Evolutionary conservation across 164 flowering plant genomes (phyloP), one percentile per base, ranked within the genome.

Genomic region (Platanus orientalis): DNA sequence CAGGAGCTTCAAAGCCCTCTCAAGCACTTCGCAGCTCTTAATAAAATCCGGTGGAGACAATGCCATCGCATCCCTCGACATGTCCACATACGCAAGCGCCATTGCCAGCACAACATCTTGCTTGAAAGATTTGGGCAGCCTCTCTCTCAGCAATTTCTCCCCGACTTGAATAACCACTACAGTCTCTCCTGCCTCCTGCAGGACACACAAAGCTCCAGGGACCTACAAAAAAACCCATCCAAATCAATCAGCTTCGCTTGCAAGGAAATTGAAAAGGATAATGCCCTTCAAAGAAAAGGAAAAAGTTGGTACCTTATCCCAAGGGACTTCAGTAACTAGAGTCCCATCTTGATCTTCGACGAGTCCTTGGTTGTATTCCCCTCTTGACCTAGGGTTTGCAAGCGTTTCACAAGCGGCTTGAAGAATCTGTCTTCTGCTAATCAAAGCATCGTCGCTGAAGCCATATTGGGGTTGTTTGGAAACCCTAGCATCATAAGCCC

Each of bases 401-500:
- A 94, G 82, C 51, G 95, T 91, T 62, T 94, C 96, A 36, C 93
- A 89, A 54, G 99, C 99, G 17, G 88, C 99, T 74, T 84, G 88
- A 30, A 94, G 86, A 55, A 91, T 91, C 78, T 88, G 91, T 17
- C 93, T 72, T 9, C 99, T 66, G 68, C 84, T 78, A 19, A 91
- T 71, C 60, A 89, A 63, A 4, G 96, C 87, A 0, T 91, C 97
- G 13, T 84, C 80, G 60, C 89, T 88, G 71, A 78, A 94, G 14
- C 95, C 97, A 53, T 82, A 81, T 68, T 80, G 93, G 4, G 96
- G 99, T 20, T 95, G 88, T 62, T 82, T 87, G 25, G 90, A 81
- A 76, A 83, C 88, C 84, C 79, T 91, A 64, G 93, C 80, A 52
- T 89, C 95, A 66, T 82, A 94, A 0, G 92, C 87, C 44, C 97